Base-by-base conservation (phyloP, 495 filamentous ascomycete species). In the Penicillium silybi region DNA sequence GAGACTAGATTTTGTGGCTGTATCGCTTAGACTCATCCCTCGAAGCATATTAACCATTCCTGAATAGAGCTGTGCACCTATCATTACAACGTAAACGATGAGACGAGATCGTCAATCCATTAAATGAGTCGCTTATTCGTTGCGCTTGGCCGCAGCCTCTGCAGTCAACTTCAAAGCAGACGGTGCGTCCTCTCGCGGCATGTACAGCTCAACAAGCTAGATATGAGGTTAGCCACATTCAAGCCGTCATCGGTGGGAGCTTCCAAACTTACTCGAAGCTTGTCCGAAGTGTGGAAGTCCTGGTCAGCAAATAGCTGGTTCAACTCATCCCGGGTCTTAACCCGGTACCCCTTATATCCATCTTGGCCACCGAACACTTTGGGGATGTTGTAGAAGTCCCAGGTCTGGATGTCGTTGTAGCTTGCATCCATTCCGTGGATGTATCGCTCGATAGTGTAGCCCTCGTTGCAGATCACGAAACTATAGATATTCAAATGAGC, bases 151-250 rank as follows among this genome's bases (percentile, higher is more conserved):
- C 23, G 88, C 85, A 42, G 85, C 76, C 56, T 79, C 68, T 1
- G 83, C 82, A 13, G 82, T 82, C 41, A 79, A 61, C 61, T 85
- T 85, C 68, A 96, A 63, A 17, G 79, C 84, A 41, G 75, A 65
- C 0, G 90, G 91, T 20, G 89, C 77, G 68, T 96, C 92, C 48
- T 90, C 80, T 67, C 83, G 85, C 16, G 84, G 84, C 82, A 95
- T 92, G 63, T 90, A 89, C 44, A 95, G 47, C 71, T 96, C 92
- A 22, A 96, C 91, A 67, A 96, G 79, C 73, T 92, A 68, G 44
- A 77, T 41, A 34, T 57, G 20, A 64, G 59, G 23, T 74, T 63
- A 65, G 60, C 32, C 8, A 4, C 10, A 17, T 32, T 26, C 26
- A 8, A 19, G 39, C 6, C 17, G 15, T 16, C 17, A 0, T 38